Conservation (phyloP, 2,329 filamentous ascomycete genomes). For the Fusarium multiceps region DNA sequence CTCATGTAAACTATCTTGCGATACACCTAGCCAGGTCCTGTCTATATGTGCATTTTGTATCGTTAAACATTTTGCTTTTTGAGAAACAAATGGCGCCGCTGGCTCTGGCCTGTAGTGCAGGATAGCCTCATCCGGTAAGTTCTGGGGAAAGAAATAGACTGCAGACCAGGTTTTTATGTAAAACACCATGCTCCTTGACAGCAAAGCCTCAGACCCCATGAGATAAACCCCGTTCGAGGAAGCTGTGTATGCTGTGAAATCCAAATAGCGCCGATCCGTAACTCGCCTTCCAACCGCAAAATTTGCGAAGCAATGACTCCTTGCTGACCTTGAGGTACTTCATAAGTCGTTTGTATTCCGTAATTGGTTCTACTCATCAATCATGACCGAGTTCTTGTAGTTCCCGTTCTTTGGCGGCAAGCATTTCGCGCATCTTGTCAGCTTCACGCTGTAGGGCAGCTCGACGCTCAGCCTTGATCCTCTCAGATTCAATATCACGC, state of each 20-base stretch:
- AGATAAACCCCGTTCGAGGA: constrained; percentile 12
- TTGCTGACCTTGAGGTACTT: constrained; percentile 37
- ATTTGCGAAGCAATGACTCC: constrained; percentile 40
- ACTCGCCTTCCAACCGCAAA: constrained; percentile 26
- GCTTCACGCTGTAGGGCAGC: constrained; percentile 77
- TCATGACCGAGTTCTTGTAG: constrained; percentile 57
- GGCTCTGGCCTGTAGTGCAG: constrained; percentile 24
- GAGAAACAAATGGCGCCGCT: constrained; percentile 12
- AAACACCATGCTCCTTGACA: constrained; percentile 27
- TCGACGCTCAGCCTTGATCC: constrained; percentile 69
- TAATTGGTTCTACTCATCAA: constrained; percentile 39
- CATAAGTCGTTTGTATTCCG: constrained; percentile 42
- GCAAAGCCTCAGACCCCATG: constrained; percentile 16
- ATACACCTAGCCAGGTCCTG: constrained; percentile 27
- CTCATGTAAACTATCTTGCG: constrained; percentile 33
- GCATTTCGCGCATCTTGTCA: constrained; percentile 78
- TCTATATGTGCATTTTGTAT: constrained; percentile 36
- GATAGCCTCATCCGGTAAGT: constrained; percentile 27
- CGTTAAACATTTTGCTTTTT: constrained; percentile 18
- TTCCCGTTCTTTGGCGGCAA: constrained; percentile 80
- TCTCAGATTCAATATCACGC: constrained; percentile 58
- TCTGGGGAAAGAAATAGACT: constrained; percentile 21
- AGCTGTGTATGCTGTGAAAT: constrained; percentile 36
- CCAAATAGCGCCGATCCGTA: constrained; percentile 43
- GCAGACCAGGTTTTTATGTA: constrained; percentile 21